Evolutionary conservation across 306 rosid species (phyloP), one percentile per base, ranked within the genome.

Genomic region (Fragaria vesca): DNA sequence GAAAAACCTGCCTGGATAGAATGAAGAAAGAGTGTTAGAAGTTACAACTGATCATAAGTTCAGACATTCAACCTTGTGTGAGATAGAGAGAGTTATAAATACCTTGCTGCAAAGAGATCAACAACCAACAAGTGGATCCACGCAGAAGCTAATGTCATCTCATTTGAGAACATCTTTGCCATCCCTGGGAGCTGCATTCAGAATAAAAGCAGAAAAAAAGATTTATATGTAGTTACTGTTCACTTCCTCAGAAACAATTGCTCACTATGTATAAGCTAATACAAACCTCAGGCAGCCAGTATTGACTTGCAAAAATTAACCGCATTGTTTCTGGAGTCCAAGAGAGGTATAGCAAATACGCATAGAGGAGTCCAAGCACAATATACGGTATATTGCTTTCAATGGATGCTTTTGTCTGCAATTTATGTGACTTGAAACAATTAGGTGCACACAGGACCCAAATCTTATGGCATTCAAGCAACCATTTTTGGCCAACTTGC

Each of bases 101-200:
- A 93, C 99, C 99, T 93, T 80, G 97, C 99, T 54, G 97, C 97
- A 85, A 91, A 95, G 65, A 95, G 96, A 89, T 93, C 97, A 17
- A 93, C 91, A 85, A 79, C 91, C 88, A 95, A 76, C 82, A 91
- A 88, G 82, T 92, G 99, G 84, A 92, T 95, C 99, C 99, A 95
- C 16, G 99, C 97, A 84, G 99, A 93, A 77, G 97, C 97, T 58
- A 95, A 74, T 73, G 97, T 93, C 89, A 95, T 73, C 89, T 95
- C 99, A 47, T 87, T 91, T 3, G 96, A 83, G 84, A 95, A 95
- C 97, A 95, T 91, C 85, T 84, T 95, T 52, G 81, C 93, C 16
- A 95, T 92, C 74, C 97, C 88, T 65, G 88, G 67, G 73, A 95
- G 86, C 97, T 95, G 96, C 89, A 84, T 69, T 24, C 47, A 51